phyloP scores from a whole-genome alignment of 2,329 filamentous ascomycete species.

The Colletotrichum spaethianum region DNA sequence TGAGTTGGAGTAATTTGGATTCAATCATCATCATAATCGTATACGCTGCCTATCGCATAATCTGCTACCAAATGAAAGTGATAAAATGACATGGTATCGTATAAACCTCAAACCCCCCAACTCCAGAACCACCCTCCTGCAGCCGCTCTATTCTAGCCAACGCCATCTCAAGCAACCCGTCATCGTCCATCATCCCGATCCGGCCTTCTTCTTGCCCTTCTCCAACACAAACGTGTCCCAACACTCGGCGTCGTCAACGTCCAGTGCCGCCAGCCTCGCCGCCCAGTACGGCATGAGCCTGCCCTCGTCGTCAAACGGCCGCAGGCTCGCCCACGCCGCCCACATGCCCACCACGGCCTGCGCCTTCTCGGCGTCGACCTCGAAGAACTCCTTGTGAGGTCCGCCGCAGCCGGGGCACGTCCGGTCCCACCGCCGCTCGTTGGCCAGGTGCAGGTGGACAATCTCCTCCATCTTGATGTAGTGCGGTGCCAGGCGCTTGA shows the following conservation, averaged over 20 bases:
- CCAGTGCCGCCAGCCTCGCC: neutral
- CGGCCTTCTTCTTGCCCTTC: neutral
- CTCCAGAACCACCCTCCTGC: neutral
- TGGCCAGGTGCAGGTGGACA: conserved; percentile 48
- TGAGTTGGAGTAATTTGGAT: neutral
- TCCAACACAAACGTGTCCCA: conserved; percentile 12
- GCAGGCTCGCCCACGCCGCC: conserved; percentile 46
- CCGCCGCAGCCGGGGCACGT: conserved; percentile 45
- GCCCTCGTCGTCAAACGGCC: conserved; percentile 48
- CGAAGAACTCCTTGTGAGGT: conserved; percentile 50
- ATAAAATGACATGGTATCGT: neutral
- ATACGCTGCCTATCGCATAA: neutral
- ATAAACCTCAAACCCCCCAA: neutral
- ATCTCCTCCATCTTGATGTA: conserved; percentile 49
- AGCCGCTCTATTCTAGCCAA: neutral
- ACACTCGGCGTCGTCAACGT: conserved; percentile 4
- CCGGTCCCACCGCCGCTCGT: conserved; percentile 45
- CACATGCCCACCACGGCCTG: conserved; percentile 45
- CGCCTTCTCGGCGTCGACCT: conserved; percentile 41
- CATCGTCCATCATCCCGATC: too few relatives aligned
- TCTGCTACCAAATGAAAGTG: neutral
- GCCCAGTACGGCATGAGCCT: conserved; percentile 45
- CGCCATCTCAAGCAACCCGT: neutral
- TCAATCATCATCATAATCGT: neutral
- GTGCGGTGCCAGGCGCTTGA: conserved; percentile 38